Conservation (phyloP, 2,329 filamentous ascomycete species). For the Tolypocladium ovalisporum region DNA sequence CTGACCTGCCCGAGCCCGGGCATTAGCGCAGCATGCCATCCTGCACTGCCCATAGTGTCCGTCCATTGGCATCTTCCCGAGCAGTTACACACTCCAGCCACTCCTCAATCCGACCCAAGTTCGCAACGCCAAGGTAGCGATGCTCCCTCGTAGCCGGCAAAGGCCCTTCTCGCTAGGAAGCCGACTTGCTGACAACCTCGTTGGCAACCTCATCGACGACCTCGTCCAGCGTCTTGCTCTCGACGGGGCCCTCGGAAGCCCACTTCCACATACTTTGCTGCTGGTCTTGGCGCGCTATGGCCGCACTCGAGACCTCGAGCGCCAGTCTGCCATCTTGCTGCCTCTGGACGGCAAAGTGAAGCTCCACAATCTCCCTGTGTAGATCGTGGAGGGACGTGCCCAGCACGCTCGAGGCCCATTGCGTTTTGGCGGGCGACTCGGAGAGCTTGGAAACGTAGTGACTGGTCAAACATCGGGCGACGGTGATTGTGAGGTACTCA, state of each 20-base stretch:
- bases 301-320: constrained; percentile 12
- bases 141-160: not conserved
- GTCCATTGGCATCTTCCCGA: not conserved
- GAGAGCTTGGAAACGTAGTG: constrained; percentile 18
- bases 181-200: constrained; percentile 3
- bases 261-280: constrained; percentile 18
- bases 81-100: not conserved
- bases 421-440: not conserved
- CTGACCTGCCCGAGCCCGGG: not conserved
- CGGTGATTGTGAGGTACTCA: constrained; percentile 34
- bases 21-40: not conserved
- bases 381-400: constrained; percentile 20
- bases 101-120: not conserved
- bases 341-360: constrained; percentile 20
- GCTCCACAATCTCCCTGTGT: constrained; percentile 15
- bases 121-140: too few relatives aligned
- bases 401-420: constrained; percentile 19
- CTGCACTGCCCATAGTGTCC: too few relatives aligned
- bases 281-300: constrained; percentile 6
- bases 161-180: constrained; percentile 8
- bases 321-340: constrained; percentile 4
- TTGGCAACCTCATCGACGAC: constrained; percentile 8
- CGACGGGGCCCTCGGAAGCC: constrained; percentile 9
- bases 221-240: constrained; percentile 10
- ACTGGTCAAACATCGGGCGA: constrained; percentile 27